phyloP scores from a whole-genome alignment of 495 filamentous ascomycete genomes.

The Xylaria sp. region DNA sequence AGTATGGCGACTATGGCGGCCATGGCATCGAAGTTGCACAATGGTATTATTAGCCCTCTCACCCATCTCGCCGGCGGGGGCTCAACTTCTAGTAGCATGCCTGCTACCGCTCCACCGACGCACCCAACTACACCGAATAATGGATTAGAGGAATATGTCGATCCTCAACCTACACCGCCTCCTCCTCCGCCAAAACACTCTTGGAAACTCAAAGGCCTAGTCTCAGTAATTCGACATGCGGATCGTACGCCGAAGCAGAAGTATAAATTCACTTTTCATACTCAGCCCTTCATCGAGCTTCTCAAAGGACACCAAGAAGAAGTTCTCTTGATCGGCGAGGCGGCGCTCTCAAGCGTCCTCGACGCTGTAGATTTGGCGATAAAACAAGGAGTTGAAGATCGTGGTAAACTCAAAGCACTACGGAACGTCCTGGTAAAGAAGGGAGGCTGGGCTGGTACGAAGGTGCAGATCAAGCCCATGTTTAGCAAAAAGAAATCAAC shows the following conservation, averaged over 20 bases:
- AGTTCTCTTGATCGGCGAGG: conserved; percentile 89
- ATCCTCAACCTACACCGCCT: conserved; percentile 55
- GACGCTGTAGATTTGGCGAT: conserved; percentile 82
- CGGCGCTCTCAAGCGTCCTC: conserved; percentile 87
- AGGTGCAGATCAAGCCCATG: conserved; percentile 99
- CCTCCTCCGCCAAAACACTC: conserved; percentile 91
- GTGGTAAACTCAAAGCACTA: conserved; percentile 80
- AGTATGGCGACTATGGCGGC: conserved; percentile 34
- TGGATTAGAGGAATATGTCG: conserved; percentile 36
- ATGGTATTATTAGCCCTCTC: conserved; percentile 44
- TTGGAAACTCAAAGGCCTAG: conserved; percentile 99
- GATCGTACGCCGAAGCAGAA: conserved; percentile 99
- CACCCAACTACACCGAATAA: conserved; percentile 50
- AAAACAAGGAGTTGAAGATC: conserved; percentile 80
- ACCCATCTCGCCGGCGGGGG: conserved; percentile 41
- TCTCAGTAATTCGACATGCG: conserved; percentile 93
- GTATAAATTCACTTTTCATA: conserved; percentile 99
- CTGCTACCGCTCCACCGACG: conserved; percentile 51
- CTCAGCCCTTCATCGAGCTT: conserved; percentile 91
- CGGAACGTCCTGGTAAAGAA: conserved; percentile 89
- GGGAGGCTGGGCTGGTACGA: conserved; percentile 91
- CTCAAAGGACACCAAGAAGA: conserved; percentile 95
- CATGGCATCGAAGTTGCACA: conserved; percentile 44
- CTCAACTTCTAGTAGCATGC: conserved; percentile 45
- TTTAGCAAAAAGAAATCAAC: conserved; percentile 82